These are phyloP conservation scores for Cladosporium sp. DNA, from an alignment of 2,329 filamentous ascomycete genomes.

Conservation along the genomic window DNA sequence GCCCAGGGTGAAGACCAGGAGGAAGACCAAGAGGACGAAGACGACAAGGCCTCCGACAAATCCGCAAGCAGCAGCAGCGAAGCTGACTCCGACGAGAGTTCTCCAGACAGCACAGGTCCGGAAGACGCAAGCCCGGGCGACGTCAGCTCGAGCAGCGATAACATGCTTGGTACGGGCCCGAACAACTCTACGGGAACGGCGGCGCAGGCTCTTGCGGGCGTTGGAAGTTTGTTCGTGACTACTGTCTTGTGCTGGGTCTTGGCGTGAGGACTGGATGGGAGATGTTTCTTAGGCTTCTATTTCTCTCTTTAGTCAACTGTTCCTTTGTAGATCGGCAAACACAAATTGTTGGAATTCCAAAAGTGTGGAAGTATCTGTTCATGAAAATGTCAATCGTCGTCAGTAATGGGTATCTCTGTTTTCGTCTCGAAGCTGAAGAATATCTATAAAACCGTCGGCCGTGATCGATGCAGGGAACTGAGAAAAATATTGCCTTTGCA, in stretches of 20 bases:
- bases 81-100: no score
- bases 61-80: neutral
- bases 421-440: no score
- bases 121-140: no score
- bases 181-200: constrained; percentile 1
- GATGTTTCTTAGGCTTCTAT: no score
- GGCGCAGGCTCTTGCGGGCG: neutral
- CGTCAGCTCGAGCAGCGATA: no score
- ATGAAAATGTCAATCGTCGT: neutral
- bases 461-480: neutral
- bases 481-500: neutral
- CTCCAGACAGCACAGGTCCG: no score
- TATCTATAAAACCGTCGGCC: neutral
- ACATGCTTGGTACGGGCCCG: no score
- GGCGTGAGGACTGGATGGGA: constrained; percentile 5
- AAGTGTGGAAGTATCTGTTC: neutral
- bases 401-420: neutral
- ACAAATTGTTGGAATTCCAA: no score
- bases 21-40: no score
- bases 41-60: neutral
- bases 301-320: no score
- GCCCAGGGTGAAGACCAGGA: neutral
- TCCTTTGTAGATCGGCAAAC: no score
- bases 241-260: neutral
- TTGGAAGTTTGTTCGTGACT: neutral